Base-by-base conservation (phyloP, 768 basidiomycete species). In the Boletus reticuloceps region DNA sequence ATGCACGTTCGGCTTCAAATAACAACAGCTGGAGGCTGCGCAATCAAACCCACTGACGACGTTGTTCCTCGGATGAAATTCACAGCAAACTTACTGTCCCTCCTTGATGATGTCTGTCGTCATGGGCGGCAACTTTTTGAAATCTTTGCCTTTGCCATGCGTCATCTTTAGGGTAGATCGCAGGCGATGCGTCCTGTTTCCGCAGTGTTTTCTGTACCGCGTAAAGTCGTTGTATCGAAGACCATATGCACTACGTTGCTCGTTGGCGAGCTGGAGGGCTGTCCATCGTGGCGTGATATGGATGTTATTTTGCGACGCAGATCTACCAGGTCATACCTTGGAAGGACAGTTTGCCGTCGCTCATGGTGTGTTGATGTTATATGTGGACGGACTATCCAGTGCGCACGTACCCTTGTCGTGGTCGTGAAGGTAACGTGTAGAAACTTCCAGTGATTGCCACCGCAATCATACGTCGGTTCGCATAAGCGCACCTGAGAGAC, bases 181-280 rank as follows among this genome's bases (percentile, higher is more conserved):
- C 39, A 97, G 77, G 47, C 91, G 85, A 72, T 94, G 93, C 0
- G 94, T 89, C 64, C 91, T 85, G 69, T 94, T 93, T 7, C 89
- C 85, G 68, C 94, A 96, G 65, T 98, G 94, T 62, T 93, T 93
- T 62, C 94, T 92, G 74, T 98, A 98, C 49, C 94, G 85, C 50
- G 79, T 75, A 70, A 85, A 88, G 68, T 98, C 95, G 65, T 88
- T 91, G 68, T 92, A 94, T 58, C 95, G 85, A 58, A 97, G 74
- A 7, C 96, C 96, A 70, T 95, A 96, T 5, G 90, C 85, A 59
- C 80, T 92, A 53, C 96, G 85, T 66, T 97, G 93, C 67, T 92
- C 88, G 69, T 95, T 94, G 38, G 83, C 84, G 50, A 93, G 79
- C 65, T 86, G 85, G 38, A 97, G 79, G 22, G 92, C 94, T 97